Base-by-base conservation (phyloP, 495 filamentous ascomycete genomes). In the Amniculicola lignicola region DNA sequence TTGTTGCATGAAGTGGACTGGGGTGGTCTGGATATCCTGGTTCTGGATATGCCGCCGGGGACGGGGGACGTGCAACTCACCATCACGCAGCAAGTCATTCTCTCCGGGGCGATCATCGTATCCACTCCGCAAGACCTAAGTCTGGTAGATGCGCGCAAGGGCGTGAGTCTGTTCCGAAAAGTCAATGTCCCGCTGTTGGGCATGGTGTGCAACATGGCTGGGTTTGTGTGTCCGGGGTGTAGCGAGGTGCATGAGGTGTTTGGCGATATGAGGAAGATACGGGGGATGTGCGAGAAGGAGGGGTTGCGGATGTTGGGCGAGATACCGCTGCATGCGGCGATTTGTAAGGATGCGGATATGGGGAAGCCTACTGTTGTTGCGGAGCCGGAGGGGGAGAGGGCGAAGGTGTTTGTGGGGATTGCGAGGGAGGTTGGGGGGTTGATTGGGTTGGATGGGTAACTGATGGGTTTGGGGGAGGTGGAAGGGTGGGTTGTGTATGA, bases 201-300 rank as follows among this genome's bases (percentile, higher is more conserved):
- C n/a, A 85, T 97, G 77, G 85, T 97, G 42, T 86, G 92, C 65
- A 99, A 99, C 61, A 99, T 99, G 93, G 85, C 83, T 2, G 77
- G 86, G 21, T 96, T 95, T 62, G 75, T 71, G 1, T 97, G 93
- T 61, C 89, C 91, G 0, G 74, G 83, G 44, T 98, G 93, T 57
- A 74, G 77, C 4, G 75, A 79, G 3, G 74, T 80, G 35, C 91
- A 88, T n/a, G 78, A 80, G 33, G 87, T 98, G 18, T 97, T 97
- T 68, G 87, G 87, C 4, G 74, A 75, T 2, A 74, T 79, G 51
- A 71, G 72, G 42, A 69, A 61, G 39, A 61, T 71, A 3, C 57
- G 72, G 19, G 72, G 75, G 6, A 77, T 82, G 55, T 89, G 86
- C 61, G 69, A 72, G 51, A 77, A 88, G 44, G 69, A 87, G 14